A percentile compares a stretch with the other conserved stretches of the same genome.
These are phyloP conservation scores for Trichoderma koningiopsis DNA, from an alignment of 2,329 filamentous ascomycete genomes.

Conservation along the genomic window DNA sequence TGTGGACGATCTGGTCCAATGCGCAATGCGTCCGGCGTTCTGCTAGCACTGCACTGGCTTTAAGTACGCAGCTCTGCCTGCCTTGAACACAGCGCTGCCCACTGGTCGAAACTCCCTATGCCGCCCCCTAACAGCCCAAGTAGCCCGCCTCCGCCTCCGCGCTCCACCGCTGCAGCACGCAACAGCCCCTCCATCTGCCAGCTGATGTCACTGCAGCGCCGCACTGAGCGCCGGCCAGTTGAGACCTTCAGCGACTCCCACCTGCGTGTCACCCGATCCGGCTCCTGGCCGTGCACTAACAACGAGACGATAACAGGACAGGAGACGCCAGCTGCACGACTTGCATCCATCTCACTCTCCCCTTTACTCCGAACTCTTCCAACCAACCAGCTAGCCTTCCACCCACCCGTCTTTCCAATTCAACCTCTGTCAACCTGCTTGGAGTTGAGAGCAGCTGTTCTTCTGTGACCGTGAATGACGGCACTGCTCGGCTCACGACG, in stretches of 20 bases:
- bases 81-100: neutral
- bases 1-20: neutral
- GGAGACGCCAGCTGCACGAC: neutral
- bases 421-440: neutral
- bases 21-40: neutral
- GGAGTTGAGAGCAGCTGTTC: neutral
- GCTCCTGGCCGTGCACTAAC: slow-evolving; percentile 16
- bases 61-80: neutral
- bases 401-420: neutral
- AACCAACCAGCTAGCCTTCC: slow-evolving; percentile 22
- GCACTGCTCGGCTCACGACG: slow-evolving; percentile 29
- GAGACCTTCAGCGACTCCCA: neutral
- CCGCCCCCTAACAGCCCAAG: neutral
- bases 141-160: neutral
- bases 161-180: slow-evolving; percentile 7
- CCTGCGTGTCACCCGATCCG: slow-evolving; percentile 24
- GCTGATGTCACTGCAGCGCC: slow-evolving; percentile 4
- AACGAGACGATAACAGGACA: neutral
- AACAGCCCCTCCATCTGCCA: slow-evolving; percentile 19
- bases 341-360: neutral
- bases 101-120: neutral
- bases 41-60: neutral
- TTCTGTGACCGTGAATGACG: slow-evolving; percentile 16
- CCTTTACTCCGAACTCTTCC: neutral
- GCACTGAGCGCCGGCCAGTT: neutral